Evolutionary conservation across 345 rosid genomes (phyloP).

Genomic region (Luvunga scandens): DNA sequence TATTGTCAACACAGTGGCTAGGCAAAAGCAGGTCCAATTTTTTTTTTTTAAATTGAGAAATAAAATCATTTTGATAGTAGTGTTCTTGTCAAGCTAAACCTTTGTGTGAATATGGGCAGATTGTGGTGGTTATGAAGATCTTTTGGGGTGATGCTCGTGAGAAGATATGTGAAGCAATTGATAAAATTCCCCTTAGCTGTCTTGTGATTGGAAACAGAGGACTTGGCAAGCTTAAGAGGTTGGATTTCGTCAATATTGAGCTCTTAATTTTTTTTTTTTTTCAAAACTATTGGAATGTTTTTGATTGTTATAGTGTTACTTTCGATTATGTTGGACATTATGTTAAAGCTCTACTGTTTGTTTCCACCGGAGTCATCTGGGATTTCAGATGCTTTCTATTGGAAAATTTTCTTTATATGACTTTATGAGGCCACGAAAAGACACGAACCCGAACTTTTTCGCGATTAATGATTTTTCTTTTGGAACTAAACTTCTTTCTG

Average conservation of each 20-base stretch:
- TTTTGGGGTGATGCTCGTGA: conserved; percentile 91
- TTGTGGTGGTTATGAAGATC: conserved; percentile 60
- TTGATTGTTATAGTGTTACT: not conserved
- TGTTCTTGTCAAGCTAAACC: not conserved
- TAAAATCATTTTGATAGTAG: not conserved
- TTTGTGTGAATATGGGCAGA: conserved; percentile 22
- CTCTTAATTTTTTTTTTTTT: too few relatives aligned
- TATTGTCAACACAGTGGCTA: conserved; percentile 51
- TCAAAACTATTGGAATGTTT: too few relatives aligned
- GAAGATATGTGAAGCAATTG: conserved; percentile 77
- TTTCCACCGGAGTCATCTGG: not conserved
- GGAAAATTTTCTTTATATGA: not conserved
- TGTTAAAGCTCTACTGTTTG: not conserved
- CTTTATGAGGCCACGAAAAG: not conserved
- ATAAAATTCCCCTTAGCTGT: conserved; percentile 64
- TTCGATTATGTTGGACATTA: not conserved
- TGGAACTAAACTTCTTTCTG: not conserved
- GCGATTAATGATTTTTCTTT: not conserved
- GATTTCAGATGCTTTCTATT: not conserved
- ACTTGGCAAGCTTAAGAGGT: conserved; percentile 81
- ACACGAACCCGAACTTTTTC: not conserved
- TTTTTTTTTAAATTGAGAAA: not conserved
- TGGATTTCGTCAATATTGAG: not conserved
- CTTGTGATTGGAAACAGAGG: conserved; percentile 82
- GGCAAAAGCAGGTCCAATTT: conserved; percentile 46